Evolutionary conservation across 495 filamentous ascomycete genomes (phyloP), one percentile per base, ranked within the genome.

Genomic region (Baudoinia panamericana): DNA sequence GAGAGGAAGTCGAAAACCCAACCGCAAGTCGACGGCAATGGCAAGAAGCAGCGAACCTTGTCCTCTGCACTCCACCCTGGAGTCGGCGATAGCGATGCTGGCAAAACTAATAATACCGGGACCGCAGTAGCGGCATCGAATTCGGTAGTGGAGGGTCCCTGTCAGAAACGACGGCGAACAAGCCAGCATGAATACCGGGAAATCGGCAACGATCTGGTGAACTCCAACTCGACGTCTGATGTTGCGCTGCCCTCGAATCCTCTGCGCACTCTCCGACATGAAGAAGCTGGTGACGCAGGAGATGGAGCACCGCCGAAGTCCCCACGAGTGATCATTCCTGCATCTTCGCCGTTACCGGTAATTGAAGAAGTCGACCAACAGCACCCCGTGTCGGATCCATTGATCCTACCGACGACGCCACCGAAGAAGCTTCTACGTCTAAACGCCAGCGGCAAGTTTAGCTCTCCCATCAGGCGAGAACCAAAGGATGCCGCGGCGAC

Each of bases 401-500:
- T n/a, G 39, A 41, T 25, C 7, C 27, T 7, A 12, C 39, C 27
- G 6, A 41, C 24, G 22, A 19, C 43, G 12, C 52, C 52, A 10
- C 52, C 52, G 13, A 63, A 59, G 37, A 75, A 70, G 50, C 63
- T 63, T n/a, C 51, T 77, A 15, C 69, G 64, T 46, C 46, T 77
- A 15, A 71, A 69, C 47, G 43, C 63, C 1, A 72, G 72, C 47
- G 75, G 73, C n/a, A 70, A 66, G 35, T 59, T 77, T n/a, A 64
- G 68, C 23, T 76, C 73, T 0, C 67, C 73, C 12, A 53, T 55
- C 11, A 35, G 41, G 6, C 58, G 56, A 26, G 51, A 53, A 3
- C 52, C 42, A 10, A 48, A 56, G 1, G 51, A 41, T 7, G 18
- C 59, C 51, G 22, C 57, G 46, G 30, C 62, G 41, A 36, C 54